Percentiles rank a stretch among this genome's conserved stretches.
Conservation (phyloP, 441 rosid genomes). For the Rhodomyrtus psidioides region DNA sequence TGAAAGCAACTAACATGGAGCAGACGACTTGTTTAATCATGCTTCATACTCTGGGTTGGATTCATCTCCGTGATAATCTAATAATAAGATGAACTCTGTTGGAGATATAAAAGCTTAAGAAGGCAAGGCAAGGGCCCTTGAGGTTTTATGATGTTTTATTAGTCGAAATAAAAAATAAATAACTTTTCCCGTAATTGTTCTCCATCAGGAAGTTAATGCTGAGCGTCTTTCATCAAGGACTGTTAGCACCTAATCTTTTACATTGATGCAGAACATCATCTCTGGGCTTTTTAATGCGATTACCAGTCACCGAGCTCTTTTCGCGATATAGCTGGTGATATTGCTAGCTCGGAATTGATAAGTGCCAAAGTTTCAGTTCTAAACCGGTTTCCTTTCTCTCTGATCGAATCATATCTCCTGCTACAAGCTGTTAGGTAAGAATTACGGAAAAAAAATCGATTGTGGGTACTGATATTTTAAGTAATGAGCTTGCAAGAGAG, state of each 20-base stretch:
- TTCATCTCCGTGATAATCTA: no score
- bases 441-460: fast-evolving
- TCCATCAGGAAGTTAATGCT: neutral
- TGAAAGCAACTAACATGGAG: neutral
- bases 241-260: neutral
- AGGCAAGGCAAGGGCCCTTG: no score
- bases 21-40: neutral
- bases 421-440: neutral
- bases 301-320: neutral
- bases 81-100: no score
- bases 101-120: no score
- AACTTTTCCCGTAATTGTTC: neutral
- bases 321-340: neutral
- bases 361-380: neutral
- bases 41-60: no score
- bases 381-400: neutral
- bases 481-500: neutral
- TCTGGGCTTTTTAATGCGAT: neutral
- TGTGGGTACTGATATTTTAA: neutral
- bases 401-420: neutral
- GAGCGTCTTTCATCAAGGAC: neutral
- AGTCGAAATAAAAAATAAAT: no score
- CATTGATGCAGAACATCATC: neutral
- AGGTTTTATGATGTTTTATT: no score
- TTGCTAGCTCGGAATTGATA: neutral